These are phyloP conservation scores for Melastoma candidum DNA, from an alignment of 441 rosid species.

Conservation along the genomic window DNA sequence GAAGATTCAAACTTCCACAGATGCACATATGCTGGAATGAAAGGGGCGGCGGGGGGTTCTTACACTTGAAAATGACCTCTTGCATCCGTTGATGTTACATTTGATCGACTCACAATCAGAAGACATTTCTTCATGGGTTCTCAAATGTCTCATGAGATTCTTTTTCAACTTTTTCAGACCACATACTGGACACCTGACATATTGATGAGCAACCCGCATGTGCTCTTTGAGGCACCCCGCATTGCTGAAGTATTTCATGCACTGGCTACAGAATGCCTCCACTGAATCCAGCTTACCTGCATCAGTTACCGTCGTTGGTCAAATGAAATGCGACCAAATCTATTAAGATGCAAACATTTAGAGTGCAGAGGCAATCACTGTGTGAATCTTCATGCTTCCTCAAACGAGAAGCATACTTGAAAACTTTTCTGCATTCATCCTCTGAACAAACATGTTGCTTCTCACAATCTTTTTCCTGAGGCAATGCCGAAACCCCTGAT, in stretches of 20 bases:
- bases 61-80: slow-evolving; percentile 52
- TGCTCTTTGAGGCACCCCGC: slow-evolving; percentile 61
- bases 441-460: slow-evolving; percentile 48
- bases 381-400: slow-evolving; percentile 61
- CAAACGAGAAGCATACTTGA: slow-evolving; percentile 50
- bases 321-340: neutral
- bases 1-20: too few relatives aligned
- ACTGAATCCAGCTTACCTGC: slow-evolving; percentile 57
- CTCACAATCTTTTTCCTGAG: slow-evolving; percentile 1
- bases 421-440: slow-evolving; percentile 68
- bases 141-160: slow-evolving; percentile 67
- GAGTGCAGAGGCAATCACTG: slow-evolving; percentile 26
- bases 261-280: slow-evolving; percentile 71
- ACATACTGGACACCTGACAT: slow-evolving; percentile 52
- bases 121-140: slow-evolving; percentile 38
- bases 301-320: neutral
- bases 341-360: neutral
- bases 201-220: slow-evolving; percentile 43
- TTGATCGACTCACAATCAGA: slow-evolving; percentile 28
- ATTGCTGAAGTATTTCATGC: slow-evolving; percentile 68
- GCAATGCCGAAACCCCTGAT: slow-evolving; percentile 13
- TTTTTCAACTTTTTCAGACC: slow-evolving; percentile 52
- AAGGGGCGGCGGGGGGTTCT: slow-evolving; percentile 1
- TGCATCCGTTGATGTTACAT: slow-evolving; percentile 48
- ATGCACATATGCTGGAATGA: too few relatives aligned